Evolutionary conservation across 2,329 filamentous ascomycete genomes (phyloP).

Genomic region (Penicillium sp.): DNA sequence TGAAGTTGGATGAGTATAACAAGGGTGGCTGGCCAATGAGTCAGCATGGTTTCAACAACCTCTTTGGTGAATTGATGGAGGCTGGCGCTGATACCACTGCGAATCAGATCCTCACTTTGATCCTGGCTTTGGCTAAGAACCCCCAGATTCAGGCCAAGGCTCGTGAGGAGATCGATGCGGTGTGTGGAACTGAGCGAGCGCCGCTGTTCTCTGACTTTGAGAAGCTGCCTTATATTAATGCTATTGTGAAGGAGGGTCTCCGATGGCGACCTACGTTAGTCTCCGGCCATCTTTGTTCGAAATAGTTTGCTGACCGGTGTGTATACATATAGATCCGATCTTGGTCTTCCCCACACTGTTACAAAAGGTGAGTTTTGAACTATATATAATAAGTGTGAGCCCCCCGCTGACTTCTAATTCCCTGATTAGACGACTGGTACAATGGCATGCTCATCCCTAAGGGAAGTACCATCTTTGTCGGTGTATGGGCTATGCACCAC

Average conservation of each 20-base stretch:
- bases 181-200: neutral
- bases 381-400: neutral
- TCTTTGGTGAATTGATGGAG: neutral
- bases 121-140: neutral
- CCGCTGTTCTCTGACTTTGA: neutral
- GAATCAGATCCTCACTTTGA: neutral
- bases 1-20: neutral
- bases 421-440: slow-evolving; percentile 51
- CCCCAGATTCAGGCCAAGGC: neutral
- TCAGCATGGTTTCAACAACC: neutral
- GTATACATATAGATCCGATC: neutral
- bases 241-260: neutral
- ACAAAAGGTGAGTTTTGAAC: neutral
- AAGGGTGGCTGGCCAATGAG: neutral
- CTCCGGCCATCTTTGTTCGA: neutral
- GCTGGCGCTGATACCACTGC: neutral
- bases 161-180: neutral
- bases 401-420: slow-evolving; percentile 41
- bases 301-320: neutral
- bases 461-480: slow-evolving; percentile 48
- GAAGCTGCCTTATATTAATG: neutral
- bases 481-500: slow-evolving; percentile 47
- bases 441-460: slow-evolving; percentile 53
- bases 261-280: neutral
- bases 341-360: neutral